A percentile compares a stretch with the other conserved stretches of the same genome.
phyloP scores from a whole-genome alignment of 2,329 filamentous ascomycete species.

The Sporothrix luriei region DNA sequence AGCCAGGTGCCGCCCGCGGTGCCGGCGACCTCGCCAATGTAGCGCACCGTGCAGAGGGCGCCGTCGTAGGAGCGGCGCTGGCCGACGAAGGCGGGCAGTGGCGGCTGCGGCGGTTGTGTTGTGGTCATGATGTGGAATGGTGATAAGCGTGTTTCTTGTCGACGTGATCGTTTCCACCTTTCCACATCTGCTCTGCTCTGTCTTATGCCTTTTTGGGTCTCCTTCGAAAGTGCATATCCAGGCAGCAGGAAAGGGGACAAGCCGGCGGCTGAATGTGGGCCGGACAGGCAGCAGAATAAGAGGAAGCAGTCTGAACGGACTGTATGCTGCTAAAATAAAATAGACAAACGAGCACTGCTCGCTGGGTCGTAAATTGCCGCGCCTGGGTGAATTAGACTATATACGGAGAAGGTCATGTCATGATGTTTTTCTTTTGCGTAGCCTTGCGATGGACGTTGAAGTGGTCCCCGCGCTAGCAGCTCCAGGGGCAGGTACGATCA shows the following conservation, averaged over 20 bases:
- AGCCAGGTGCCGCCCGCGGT: slow-evolving; percentile 83
- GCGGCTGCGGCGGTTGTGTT: slow-evolving; percentile 44
- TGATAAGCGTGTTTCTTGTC: neutral
- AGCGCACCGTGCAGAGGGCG: slow-evolving; percentile 80
- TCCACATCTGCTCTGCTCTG: neutral
- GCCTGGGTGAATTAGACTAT: too few species aligned
- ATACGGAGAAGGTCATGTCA: too few species aligned
- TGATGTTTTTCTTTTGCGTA: too few species aligned
- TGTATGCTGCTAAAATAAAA: neutral
- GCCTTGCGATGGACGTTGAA: slow-evolving; percentile 6
- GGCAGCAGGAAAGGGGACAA: slow-evolving; percentile 27
- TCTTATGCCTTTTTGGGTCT: neutral
- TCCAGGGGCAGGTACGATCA: neutral
- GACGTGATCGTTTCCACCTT: neutral
- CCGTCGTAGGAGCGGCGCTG: slow-evolving; percentile 80
- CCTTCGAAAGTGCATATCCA: neutral
- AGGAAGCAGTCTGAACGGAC: neutral
- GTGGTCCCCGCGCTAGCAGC: neutral
- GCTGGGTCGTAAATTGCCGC: neutral
- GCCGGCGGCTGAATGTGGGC: neutral
- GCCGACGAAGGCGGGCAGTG: slow-evolving; percentile 54
- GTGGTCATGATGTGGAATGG: neutral
- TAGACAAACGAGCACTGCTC: neutral
- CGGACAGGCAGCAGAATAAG: slow-evolving; percentile 23
- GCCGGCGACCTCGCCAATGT: slow-evolving; percentile 73